Base-by-base conservation (phyloP, 202 grass and related monocot genomes). In the Zoysia matrella region DNA sequence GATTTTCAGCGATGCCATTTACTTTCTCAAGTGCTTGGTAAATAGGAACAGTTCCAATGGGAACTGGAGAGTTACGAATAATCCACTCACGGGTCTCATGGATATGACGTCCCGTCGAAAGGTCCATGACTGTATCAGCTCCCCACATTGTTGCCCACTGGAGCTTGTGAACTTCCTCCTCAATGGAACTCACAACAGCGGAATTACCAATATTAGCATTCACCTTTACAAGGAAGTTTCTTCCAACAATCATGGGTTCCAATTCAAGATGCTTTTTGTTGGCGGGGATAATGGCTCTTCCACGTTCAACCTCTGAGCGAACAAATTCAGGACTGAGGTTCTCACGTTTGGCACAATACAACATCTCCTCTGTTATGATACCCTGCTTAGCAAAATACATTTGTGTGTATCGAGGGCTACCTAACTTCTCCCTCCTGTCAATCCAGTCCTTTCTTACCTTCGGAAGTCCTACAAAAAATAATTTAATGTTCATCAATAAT, bases 81-180 rank as follows among this genome's bases (percentile, higher is more conserved):
- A 98, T 98, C 95, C 95, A 98, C 79, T 98, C 95, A 40, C 95
- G 89, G 63, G 95, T 95, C 80, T 98, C 95, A 79, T 98, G 95
- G 69, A 98, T 98, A 88, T 98, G 95, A 46, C 85, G 87, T 71
- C 95, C 95, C 46, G 92, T 98, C 30, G 95, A 98, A 80, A 98
- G 95, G 85, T 98, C 95, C 95, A 98, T 98, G 65, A 95, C 87
- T 62, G 92, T 98, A 74, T 98, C 95, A 70, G 95, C 95, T 78
- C 90, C 95, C 92, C 95, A 98, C 95, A 98, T 98, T 79, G 95
- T 98, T 10, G 95, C 95, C 95, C 95, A 98, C 73, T 98, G 90
- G 87, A 98, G 92, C 80, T 98, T 98, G 85, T 95, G 92, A 60
- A 98, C 95, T 81, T 98, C 95, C 56, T 98, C 95, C 86, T 98